Evolutionary conservation across 1,139 yeast species (phyloP).

Genomic region (Kodamaea arcana): DNA sequence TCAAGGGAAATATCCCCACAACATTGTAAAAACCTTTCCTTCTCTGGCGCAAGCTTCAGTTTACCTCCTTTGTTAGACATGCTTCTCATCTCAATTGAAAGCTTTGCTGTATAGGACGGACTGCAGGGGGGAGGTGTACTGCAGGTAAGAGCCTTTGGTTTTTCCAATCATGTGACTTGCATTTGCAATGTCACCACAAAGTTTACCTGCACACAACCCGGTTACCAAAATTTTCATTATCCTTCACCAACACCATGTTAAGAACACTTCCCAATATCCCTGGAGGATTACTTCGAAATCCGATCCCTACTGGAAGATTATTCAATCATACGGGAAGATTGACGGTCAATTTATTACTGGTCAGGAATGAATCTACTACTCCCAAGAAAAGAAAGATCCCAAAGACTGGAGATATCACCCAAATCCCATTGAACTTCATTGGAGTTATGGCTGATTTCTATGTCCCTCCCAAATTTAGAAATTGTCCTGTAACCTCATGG

Average conservation of each 20-base stretch:
- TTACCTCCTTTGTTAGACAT: conserved; percentile 15
- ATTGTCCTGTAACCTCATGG: conserved; percentile 36
- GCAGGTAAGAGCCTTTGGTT: too few relatives aligned
- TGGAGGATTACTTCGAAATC: conserved; percentile 1
- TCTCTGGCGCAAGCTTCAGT: conserved; percentile 74
- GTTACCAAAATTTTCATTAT: too few relatives aligned
- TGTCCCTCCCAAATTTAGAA: conserved; percentile 34
- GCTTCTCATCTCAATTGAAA: too few relatives aligned
- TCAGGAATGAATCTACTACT: conserved; percentile 8
- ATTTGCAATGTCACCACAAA: too few relatives aligned
- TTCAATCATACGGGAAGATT: too few relatives aligned
- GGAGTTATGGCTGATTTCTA: conserved; percentile 45
- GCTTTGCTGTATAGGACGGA: too few relatives aligned
- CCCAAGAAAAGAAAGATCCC: conserved; percentile 16
- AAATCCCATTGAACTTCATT: conserved; percentile 37
- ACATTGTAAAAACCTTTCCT: conserved; percentile 87
- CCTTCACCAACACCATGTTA: too few relatives aligned
- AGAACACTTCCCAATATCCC: too few relatives aligned
- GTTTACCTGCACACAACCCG: too few relatives aligned
- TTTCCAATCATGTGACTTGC: too few relatives aligned
- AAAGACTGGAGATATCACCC: conserved; percentile 28
- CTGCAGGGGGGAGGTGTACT: too few relatives aligned
- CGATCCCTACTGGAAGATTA: too few relatives aligned
- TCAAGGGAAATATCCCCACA: conserved; percentile 92
- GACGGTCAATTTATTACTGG: neutral